phyloP scores from a whole-genome alignment of 257 asterid species.

The Hygrophila difformis region DNA sequence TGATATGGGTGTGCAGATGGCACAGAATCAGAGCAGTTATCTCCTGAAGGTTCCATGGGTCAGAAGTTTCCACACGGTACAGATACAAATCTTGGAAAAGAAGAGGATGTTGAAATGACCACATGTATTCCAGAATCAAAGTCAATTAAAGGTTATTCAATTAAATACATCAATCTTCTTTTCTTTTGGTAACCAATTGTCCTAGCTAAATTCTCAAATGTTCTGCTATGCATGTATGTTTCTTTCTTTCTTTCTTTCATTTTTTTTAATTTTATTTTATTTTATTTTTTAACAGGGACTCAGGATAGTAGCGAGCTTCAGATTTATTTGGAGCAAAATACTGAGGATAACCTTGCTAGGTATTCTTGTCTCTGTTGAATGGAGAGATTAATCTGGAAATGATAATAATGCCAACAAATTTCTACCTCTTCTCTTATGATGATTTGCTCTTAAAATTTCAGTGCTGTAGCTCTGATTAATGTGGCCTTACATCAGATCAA shows the following conservation, averaged over 20 bases:
- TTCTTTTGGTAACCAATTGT: slow-evolving; percentile 14
- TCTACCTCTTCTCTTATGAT: slow-evolving; percentile 7
- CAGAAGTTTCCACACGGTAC: slow-evolving; percentile 23
- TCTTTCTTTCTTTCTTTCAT: slow-evolving; percentile 17
- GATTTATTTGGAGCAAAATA: slow-evolving; percentile 38
- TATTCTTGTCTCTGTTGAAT: slow-evolving; percentile 26
- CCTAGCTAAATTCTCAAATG: slow-evolving; percentile 9
- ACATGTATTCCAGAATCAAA: slow-evolving; percentile 29
- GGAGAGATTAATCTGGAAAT: slow-evolving; percentile 14
- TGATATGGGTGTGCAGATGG: slow-evolving; percentile 33
- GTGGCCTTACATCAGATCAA: slow-evolving; percentile 59
- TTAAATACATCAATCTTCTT: slow-evolving; percentile 14
- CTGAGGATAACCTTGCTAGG: slow-evolving; percentile 61
- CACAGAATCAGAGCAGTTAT: slow-evolving; percentile 27
- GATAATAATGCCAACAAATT: slow-evolving; percentile 10
- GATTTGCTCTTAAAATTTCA: slow-evolving; percentile 25
- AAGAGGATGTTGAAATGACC: slow-evolving; percentile 31
- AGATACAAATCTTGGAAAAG: slow-evolving; percentile 22
- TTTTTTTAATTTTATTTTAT: too few relatives aligned
- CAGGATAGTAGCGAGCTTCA: slow-evolving; percentile 31
- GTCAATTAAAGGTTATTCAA: slow-evolving; percentile 37
- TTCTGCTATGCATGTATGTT: slow-evolving; percentile 8
- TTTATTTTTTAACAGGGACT: slow-evolving; percentile 41
- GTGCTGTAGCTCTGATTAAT: slow-evolving; percentile 59
- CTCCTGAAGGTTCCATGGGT: slow-evolving; percentile 25